A percentile compares a stretch with the other conserved stretches of the same genome.
Conservation (phyloP, 2,329 filamentous ascomycete species). For the Cercospora brassicicola region DNA sequence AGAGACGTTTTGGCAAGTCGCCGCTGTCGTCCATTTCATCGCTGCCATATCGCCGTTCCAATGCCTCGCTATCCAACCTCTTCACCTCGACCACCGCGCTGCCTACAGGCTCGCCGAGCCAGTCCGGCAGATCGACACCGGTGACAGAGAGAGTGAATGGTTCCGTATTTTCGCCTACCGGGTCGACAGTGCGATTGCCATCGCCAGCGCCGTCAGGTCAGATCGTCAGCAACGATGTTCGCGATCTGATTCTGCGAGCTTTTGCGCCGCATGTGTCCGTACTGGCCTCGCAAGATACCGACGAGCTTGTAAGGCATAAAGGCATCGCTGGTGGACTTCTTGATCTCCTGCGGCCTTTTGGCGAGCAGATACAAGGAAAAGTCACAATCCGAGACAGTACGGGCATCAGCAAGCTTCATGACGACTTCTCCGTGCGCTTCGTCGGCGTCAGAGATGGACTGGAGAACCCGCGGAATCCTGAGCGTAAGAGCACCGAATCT, state of each 20-base stretch:
- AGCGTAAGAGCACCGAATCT: conserved; percentile 43
- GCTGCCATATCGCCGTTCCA: conserved; percentile 56
- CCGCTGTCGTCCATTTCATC: conserved; percentile 61
- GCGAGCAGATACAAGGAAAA: conserved; percentile 82
- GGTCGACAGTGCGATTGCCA: conserved; percentile 43
- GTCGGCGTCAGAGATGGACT: conserved; percentile 64
- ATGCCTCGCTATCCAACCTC: conserved; percentile 54
- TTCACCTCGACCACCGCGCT: conserved; percentile 54
- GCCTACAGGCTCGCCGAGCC: conserved; percentile 41
- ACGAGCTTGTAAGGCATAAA: conserved; percentile 76
- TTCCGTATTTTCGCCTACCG: conserved; percentile 49
- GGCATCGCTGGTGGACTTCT: conserved; percentile 80
- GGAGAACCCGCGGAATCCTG: conserved; percentile 40
- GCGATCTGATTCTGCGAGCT: conserved; percentile 71
- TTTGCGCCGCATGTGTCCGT: conserved; percentile 89
- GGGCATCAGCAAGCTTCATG: conserved; percentile 76
- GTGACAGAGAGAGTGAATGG: conserved; percentile 37
- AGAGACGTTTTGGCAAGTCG: conserved; percentile 54
- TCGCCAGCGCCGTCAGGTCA: conserved; percentile 43
- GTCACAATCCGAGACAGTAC: conserved; percentile 88
- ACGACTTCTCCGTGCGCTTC: conserved; percentile 89
- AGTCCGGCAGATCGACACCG: conserved; percentile 47
- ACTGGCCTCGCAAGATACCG: conserved; percentile 81
- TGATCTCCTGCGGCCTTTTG: conserved; percentile 85
- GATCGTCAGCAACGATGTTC: conserved; percentile 52